These are phyloP conservation scores for Chalara sp. DNA, from an alignment of 2,329 filamentous ascomycete species.

Conservation along the genomic window DNA sequence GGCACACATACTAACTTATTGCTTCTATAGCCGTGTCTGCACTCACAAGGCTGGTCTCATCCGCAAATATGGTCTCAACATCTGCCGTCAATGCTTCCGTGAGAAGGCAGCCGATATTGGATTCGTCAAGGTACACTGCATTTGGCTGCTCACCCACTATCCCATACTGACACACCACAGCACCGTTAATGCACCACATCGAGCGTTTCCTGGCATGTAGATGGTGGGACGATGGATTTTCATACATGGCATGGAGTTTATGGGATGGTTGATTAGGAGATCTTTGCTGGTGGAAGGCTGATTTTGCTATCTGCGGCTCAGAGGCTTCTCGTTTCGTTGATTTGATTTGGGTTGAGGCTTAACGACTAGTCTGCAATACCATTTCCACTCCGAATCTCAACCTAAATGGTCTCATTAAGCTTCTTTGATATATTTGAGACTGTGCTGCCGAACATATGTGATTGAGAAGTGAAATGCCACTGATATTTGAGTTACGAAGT, in stretches of 20 bases:
- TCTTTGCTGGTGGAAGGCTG: slow-evolving; percentile 3
- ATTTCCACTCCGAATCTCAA: background rate
- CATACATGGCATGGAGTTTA: slow-evolving; percentile 18
- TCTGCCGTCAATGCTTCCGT: slow-evolving; percentile 75
- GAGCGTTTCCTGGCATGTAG: slow-evolving; percentile 6
- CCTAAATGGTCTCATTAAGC: background rate
- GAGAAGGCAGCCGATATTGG: slow-evolving; percentile 68
- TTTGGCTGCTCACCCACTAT: slow-evolving; percentile 4
- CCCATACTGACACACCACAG: slow-evolving; percentile 9
- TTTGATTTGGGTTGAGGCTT: background rate
- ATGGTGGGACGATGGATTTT: slow-evolving; percentile 12
- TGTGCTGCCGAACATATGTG: too few relatives aligned
- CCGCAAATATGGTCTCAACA: slow-evolving; percentile 98
- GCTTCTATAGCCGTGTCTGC: slow-evolving; percentile 61
- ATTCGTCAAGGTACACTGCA: slow-evolving; percentile 56
- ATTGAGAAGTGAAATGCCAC: background rate
- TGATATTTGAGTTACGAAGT: background rate
- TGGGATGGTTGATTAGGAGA: slow-evolving; percentile 8
- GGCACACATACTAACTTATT: slow-evolving; percentile 8
- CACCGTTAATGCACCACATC: slow-evolving; percentile 19
- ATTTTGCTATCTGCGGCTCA: background rate
- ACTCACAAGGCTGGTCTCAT: slow-evolving; percentile 98
- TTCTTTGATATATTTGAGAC: too few relatives aligned
- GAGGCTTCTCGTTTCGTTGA: too few relatives aligned
- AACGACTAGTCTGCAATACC: background rate